Evolutionary conservation across 148 eudicot genomes (phyloP).

Genomic region (Silene latifolia): DNA sequence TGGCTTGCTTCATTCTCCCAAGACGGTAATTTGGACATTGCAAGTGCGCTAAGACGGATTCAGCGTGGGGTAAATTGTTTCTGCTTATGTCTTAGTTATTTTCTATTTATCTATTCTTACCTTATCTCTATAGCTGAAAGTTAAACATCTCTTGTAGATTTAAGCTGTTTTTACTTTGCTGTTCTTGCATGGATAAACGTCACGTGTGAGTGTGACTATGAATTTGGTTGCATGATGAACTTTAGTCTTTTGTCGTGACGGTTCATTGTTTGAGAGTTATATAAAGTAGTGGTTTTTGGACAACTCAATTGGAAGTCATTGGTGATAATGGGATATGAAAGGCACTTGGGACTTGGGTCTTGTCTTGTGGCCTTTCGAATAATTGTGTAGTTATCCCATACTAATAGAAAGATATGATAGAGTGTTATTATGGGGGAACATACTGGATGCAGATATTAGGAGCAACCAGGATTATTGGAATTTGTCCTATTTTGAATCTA

Average conservation of each 20-base stretch:
- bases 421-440: neutral
- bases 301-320: neutral
- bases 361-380: neutral
- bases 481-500: too few species aligned
- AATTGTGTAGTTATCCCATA: neutral
- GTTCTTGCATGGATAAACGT: neutral
- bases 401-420: too few species aligned
- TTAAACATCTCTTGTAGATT: neutral
- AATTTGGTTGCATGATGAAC: neutral
- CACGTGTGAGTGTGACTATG: neutral
- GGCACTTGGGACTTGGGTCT: too few species aligned
- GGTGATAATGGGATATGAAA: neutral
- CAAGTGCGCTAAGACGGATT: constrained; percentile 72
- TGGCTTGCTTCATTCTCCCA: constrained; percentile 78
- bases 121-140: neutral
- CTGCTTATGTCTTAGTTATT: neutral
- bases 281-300: neutral
- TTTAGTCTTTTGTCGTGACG: neutral
- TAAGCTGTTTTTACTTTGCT: neutral
- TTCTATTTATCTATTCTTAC: neutral
- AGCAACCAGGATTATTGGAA: neutral
- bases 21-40: constrained; percentile 87
- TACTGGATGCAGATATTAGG: neutral
- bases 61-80: constrained; percentile 69
- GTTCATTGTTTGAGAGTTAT: neutral